A percentile compares a stretch with the other conserved stretches of the same genome.
Conservation (phyloP, 352 stramenopile species). For the Phytopythium aichiense region DNA sequence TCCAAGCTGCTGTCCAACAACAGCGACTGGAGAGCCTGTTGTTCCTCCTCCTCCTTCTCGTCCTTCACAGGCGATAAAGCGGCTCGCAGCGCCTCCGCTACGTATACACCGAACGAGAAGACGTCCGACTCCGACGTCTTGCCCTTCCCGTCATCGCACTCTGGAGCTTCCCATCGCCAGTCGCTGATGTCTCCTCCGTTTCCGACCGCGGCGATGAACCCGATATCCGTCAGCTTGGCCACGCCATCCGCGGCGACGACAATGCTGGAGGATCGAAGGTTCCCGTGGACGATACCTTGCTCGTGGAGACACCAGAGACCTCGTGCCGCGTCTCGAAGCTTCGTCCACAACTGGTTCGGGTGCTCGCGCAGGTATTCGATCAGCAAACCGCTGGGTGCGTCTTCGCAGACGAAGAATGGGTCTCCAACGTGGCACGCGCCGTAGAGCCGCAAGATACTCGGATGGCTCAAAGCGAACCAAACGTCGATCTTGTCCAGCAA, state of each 20-base stretch:
- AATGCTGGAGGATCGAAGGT: neutral
- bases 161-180: slow-evolving; percentile 21
- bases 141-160: slow-evolving; percentile 8
- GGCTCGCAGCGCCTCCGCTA: slow-evolving; percentile 20
- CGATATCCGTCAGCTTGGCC: slow-evolving; percentile 6
- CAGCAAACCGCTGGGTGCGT: neutral
- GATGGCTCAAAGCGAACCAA: slow-evolving; percentile 29
- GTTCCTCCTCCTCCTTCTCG: slow-evolving; percentile 3
- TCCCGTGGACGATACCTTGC: neutral
- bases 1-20: neutral
- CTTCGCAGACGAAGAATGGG: slow-evolving; percentile 3
- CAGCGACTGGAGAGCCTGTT: neutral
- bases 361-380: neutral
- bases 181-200: slow-evolving; percentile 6
- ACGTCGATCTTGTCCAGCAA: slow-evolving; percentile 20
- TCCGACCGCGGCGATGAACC: neutral
- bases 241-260: neutral
- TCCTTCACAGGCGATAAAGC: slow-evolving; percentile 15
- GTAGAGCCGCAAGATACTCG: slow-evolving; percentile 30
- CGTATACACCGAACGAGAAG: slow-evolving; percentile 28
- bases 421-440: slow-evolving; percentile 14
- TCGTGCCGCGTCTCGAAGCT: neutral
- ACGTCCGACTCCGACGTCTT: slow-evolving; percentile 20
- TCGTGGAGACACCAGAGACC: neutral
- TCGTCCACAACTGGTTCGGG: neutral